Base-by-base conservation (phyloP, 2,329 filamentous ascomycete species). In the Cladophialophora immunda region DNA sequence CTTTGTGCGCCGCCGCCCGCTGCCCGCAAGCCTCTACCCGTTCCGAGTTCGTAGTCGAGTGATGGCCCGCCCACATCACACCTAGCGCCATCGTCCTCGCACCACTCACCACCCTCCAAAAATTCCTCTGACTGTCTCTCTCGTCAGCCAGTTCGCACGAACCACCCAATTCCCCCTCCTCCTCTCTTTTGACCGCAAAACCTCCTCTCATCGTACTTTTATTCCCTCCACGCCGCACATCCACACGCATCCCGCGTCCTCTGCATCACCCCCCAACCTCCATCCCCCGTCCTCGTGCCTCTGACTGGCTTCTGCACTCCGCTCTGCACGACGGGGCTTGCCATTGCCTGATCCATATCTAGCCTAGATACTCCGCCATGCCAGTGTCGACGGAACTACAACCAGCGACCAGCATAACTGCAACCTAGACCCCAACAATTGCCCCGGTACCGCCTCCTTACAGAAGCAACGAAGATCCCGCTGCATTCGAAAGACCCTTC, bases 221-320 rank as follows among this genome's bases (percentile, higher is more conserved):
- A 54, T 50, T 34, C 53, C 50, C 29, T 59, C 53, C 60, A 58
- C 58, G 36, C 55, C 38, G 22, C 52, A 34, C 53, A 58, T 32
- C 57, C 63, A 50, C 65, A 59, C 65, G 25, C 63, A 70, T 68
- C 67, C 67, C 67, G 64, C 67, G 64, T 62, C 54, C n/a, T 32
- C 60, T 55, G 55, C 55, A 64, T 58, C 67, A 58, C 53, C 53
- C 54, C 45, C 45, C 45, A 64, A 45, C 22, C 62, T 54, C 38
- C 52, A 34, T 50, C 54, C 58, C 50, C 59, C 56, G 55, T 54
- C 32, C 62, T 55, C 62, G 55, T 65, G 41, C 27, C 47, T 55
- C 34, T 59, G 45, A 65, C 67, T 69, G 59, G 61, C 29, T 52
- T 47, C 55, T 67, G 60, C 59, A 63, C 65, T 67, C 65, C 65